Evolutionary conservation across 73 alveolate species (phyloP).

Genomic region (Blepharisma japonicum): DNA sequence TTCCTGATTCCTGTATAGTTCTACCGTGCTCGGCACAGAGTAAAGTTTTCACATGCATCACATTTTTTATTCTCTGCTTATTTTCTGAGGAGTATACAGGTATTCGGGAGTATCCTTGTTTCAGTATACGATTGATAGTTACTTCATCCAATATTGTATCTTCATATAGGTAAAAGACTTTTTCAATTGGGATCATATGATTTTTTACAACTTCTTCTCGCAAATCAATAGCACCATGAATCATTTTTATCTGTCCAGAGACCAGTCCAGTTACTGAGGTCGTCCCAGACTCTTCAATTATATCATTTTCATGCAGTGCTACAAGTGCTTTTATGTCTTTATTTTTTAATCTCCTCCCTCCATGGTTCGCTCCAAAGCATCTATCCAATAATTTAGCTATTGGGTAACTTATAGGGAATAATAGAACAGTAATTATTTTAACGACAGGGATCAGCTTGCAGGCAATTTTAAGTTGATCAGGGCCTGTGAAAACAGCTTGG

Average conservation of each 20-base stretch:
- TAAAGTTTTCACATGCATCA: constrained; percentile 1
- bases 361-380: constrained; percentile 47
- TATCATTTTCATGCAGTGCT: constrained; percentile 30
- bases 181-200: neutral
- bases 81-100: constrained; percentile 14
- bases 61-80: neutral
- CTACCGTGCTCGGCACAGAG: neutral
- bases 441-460: constrained; percentile 82
- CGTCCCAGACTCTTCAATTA: constrained; percentile 19
- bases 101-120: constrained; percentile 6
- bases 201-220: neutral
- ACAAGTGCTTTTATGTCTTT: constrained; percentile 40
- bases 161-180: neutral
- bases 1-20: neutral
- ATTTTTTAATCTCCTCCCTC: constrained; percentile 30
- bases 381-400: constrained; percentile 66
- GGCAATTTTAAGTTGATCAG: constrained; percentile 84
- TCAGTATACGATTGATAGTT: neutral
- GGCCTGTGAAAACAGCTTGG: constrained; percentile 96
- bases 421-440: constrained; percentile 55
- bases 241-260: neutral
- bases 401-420: constrained; percentile 64
- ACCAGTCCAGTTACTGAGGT: constrained; percentile 44
- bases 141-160: neutral
- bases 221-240: constrained; percentile 2